phyloP scores from a whole-genome alignment of 2,329 filamentous ascomycete species.

The Talaromyces sp. region DNA sequence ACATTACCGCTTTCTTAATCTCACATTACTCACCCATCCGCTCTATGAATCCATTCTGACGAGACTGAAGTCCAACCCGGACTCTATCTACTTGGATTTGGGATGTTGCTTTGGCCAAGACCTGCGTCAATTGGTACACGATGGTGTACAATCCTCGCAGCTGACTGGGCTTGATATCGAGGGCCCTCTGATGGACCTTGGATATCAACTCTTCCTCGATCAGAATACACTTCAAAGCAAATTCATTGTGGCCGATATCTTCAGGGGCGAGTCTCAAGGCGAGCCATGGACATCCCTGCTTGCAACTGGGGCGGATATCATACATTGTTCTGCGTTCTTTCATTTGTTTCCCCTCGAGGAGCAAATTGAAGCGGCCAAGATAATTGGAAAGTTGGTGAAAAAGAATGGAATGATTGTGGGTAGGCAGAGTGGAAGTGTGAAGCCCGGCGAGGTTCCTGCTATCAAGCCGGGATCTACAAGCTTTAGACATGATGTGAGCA shows the following conservation, averaged over 20 bases:
- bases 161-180: constrained; percentile 42
- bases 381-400: constrained; percentile 20
- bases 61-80: constrained; percentile 21
- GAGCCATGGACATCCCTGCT: constrained; percentile 29
- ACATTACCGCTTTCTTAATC: constrained; percentile 47
- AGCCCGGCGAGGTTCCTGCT: constrained; percentile 17
- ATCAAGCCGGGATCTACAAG: constrained; percentile 8
- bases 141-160: constrained; percentile 34
- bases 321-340: constrained; percentile 45
- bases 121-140: constrained; percentile 44
- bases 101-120: constrained; percentile 51
- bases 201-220: constrained; percentile 48
- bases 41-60: constrained; percentile 33
- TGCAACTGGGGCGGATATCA: constrained; percentile 32
- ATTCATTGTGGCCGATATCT: constrained; percentile 39
- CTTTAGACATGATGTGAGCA: constrained; percentile 12
- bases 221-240: constrained; percentile 34
- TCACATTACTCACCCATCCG: constrained; percentile 37
- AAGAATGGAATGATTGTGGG: constrained; percentile 26
- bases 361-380: constrained; percentile 27
- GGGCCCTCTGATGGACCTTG: constrained; percentile 42
- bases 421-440: constrained; percentile 24
- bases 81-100: constrained; percentile 44
- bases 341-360: constrained; percentile 45
- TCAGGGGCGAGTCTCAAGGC: constrained; percentile 16